phyloP scores from a whole-genome alignment of 1,284 basidiomycete species.

The Bjerkandera adusta region DNA sequence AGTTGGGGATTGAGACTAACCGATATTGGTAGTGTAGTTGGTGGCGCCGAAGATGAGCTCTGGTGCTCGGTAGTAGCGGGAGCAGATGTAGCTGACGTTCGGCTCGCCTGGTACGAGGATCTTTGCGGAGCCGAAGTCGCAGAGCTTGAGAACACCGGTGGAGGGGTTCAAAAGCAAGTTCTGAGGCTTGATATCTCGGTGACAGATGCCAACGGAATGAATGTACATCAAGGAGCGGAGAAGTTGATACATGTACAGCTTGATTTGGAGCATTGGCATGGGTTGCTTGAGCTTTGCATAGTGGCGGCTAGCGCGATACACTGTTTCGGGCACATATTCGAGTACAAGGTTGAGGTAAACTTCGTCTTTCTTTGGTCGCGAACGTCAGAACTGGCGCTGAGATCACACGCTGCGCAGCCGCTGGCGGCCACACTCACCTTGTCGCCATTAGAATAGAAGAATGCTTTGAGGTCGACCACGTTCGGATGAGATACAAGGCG shows the following conservation, averaged over 20 bases:
- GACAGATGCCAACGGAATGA: slow-evolving; percentile 96
- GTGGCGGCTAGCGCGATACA: slow-evolving; percentile 97
- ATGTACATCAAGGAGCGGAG: slow-evolving; percentile 97
- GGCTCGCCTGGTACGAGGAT: slow-evolving; percentile 97
- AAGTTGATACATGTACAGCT: slow-evolving; percentile 97
- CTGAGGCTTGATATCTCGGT: slow-evolving; percentile 99
- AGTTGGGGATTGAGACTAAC: slow-evolving; percentile 52
- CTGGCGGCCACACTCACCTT: slow-evolving; percentile 69
- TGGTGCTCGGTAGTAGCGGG: slow-evolving; percentile 98
- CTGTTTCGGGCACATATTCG: slow-evolving; percentile 99
- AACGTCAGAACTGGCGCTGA: slow-evolving; percentile 15
- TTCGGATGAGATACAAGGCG: slow-evolving; percentile 96
- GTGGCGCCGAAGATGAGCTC: slow-evolving; percentile 99
- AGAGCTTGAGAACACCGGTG: slow-evolving; percentile 95
- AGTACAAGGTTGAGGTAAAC: slow-evolving; percentile 99
- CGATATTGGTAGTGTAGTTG: slow-evolving; percentile 99
- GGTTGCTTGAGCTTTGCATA: slow-evolving; percentile 99
- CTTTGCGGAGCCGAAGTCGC: slow-evolving; percentile 99
- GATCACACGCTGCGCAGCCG: slow-evolving; percentile 5
- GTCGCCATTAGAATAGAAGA: slow-evolving; percentile 99
- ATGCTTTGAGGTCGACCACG: slow-evolving; percentile 95
- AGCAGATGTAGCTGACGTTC: slow-evolving; percentile 99
- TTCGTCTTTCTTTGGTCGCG: slow-evolving; percentile 85
- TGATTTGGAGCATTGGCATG: slow-evolving; percentile 99
- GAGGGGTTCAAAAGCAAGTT: slow-evolving; percentile 96